These are phyloP conservation scores for Ajuga reptans DNA, from an alignment of 305 asterid genomes.

Conservation along the genomic window DNA sequence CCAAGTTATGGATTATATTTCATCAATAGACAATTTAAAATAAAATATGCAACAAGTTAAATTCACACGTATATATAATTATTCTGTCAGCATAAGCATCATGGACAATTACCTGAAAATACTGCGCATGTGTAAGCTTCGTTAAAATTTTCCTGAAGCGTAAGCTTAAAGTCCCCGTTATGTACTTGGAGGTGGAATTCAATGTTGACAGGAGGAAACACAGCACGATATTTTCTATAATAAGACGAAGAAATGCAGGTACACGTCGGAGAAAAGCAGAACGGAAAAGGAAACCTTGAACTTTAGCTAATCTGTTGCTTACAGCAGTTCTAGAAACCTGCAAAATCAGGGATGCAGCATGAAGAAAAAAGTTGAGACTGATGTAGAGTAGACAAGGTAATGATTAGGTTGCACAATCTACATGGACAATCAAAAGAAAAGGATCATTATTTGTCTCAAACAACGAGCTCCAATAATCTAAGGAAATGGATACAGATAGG, in stretches of 20 bases:
- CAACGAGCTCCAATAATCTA: not conserved
- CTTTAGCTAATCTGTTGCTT: slow-evolving; percentile 96
- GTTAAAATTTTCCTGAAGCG: slow-evolving; percentile 85
- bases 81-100: slow-evolving; percentile 18
- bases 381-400: not conserved
- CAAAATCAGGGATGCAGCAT: slow-evolving; percentile 23
- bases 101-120: slow-evolving; percentile 71
- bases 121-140: slow-evolving; percentile 72
- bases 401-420: not conserved
- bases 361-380: slow-evolving; percentile 11
- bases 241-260: slow-evolving; percentile 81
- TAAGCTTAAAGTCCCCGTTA: slow-evolving; percentile 86
- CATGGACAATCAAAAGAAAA: slow-evolving; percentile 3
- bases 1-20: not conserved
- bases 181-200: slow-evolving; percentile 81
- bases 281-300: slow-evolving; percentile 96
- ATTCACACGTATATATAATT: slow-evolving; percentile 4
- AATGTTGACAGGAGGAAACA: slow-evolving; percentile 87
- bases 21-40: not conserved
- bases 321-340: slow-evolving; percentile 88
- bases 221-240: slow-evolving; percentile 74
- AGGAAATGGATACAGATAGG: not conserved
- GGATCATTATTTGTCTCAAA: not conserved
- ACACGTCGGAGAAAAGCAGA: slow-evolving; percentile 95
- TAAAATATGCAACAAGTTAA: not conserved